A percentile compares a stretch with the other conserved stretches of the same genome.
Conservation (phyloP, 208 protist genomes). For the Phytomonas sp. region DNA sequence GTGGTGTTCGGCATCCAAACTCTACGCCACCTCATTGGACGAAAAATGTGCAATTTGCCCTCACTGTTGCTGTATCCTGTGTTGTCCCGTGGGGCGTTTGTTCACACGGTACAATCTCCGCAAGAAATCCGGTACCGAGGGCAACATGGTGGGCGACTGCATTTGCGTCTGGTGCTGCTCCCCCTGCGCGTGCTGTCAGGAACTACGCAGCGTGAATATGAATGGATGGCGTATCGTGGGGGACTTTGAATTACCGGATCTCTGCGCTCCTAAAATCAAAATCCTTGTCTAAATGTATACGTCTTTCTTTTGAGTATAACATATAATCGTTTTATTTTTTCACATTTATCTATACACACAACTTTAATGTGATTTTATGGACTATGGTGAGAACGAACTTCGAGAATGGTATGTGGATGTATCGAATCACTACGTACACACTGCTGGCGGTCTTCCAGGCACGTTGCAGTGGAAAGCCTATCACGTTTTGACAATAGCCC, state of each 20-base stretch:
- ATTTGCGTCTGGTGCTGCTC: slow-evolving; percentile 59
- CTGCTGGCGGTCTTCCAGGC: too few relatives aligned
- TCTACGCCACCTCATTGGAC: slow-evolving; percentile 62
- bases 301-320: too few relatives aligned
- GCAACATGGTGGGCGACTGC: slow-evolving; percentile 76
- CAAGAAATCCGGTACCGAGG: slow-evolving; percentile 50
- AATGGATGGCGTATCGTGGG: slow-evolving; percentile 54
- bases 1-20: slow-evolving; percentile 49
- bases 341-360: slow-evolving; percentile 7
- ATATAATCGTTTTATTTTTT: slow-evolving; percentile 14
- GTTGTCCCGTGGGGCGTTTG: slow-evolving; percentile 43
- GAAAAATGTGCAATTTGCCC: slow-evolving; percentile 57
- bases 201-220: slow-evolving; percentile 47
- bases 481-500: too few relatives aligned
- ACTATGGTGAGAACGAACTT: too few relatives aligned
- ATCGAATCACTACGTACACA: too few relatives aligned
- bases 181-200: slow-evolving; percentile 68
- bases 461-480: too few relatives aligned
- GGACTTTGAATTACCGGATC: slow-evolving; percentile 26
- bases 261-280: slow-evolving; percentile 39
- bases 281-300: slow-evolving; percentile 34
- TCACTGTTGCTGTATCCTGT: slow-evolving; percentile 60
- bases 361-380: background rate
- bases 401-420: too few relatives aligned
- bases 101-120: slow-evolving; percentile 84